Evolutionary conservation across 2,329 filamentous ascomycete genomes (phyloP), one percentile per base, ranked within the genome.

Genomic region (Fusarium protoensiforme): DNA sequence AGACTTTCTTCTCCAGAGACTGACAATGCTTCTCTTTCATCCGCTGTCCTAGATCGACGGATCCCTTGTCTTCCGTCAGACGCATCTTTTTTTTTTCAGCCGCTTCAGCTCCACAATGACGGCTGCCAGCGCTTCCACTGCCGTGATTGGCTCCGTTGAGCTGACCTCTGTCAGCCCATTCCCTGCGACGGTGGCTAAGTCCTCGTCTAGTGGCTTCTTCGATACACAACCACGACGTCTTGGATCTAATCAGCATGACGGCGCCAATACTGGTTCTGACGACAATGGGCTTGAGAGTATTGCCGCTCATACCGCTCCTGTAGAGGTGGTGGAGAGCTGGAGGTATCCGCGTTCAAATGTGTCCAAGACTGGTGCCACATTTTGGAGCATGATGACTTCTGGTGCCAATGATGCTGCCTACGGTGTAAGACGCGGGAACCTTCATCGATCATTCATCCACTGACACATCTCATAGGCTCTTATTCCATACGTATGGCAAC

Each of bases 401-500:
- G 90, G 90, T 0, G 85, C 87, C 11, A 90, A 90, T 63, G 89
- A 90, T 79, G 85, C 87, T 3, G 87, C 87, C 13, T 90, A 89
- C 62, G 89, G 89, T 70, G 87, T 88, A 79, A 82, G 86, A 81
- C 9, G 1, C 20, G 11, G 9, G 5, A 22, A 53, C 3, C 7
- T n/a, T n/a, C 22, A 38, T 43, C 8, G 7, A 27, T 38, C 1
- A 43, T 22, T 39, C 10, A n/a, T 53, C 39, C 58, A 31, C 33
- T 62, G n/a, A 36, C 13, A 64, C 39, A 13, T 20, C 41, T 18
- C 2, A 16, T 24, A 87, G 84, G 84, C 86, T 46, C 80, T 89
- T 27, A 82, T 89, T 53, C 85, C 84, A 63, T 84, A 86, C 71
- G 81, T 84, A 82, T 78, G 9, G 10, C 22, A 1, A 14, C 13